Percentiles rank a stretch among this genome's conserved stretches.
Evolutionary conservation across 2,329 filamentous ascomycete genomes (phyloP).

Genomic region (Penicillium sp.): DNA sequence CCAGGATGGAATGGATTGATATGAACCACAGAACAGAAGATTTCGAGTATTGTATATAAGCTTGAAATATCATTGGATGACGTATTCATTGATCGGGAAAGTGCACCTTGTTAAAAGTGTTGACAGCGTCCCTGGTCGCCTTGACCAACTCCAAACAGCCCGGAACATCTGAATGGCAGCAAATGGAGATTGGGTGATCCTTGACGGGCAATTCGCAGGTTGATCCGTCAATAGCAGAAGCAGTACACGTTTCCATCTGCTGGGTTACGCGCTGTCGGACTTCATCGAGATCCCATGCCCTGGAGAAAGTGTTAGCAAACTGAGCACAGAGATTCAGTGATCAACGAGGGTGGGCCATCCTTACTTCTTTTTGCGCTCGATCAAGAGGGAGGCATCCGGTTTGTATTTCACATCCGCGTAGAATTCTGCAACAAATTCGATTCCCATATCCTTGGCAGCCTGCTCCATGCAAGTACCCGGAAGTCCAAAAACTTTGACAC

Average conservation of each 20-base stretch:
- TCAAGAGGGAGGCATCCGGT: conserved; percentile 52
- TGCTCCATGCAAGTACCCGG: conserved; percentile 57
- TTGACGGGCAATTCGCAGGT: neutral
- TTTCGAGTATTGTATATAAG: too few species aligned
- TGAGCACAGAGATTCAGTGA: neutral
- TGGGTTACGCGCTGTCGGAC: neutral
- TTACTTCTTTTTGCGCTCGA: conserved; percentile 60
- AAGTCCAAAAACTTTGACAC: conserved; percentile 55
- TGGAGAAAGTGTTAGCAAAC: neutral
- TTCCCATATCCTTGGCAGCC: conserved; percentile 53
- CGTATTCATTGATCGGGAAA: neutral
- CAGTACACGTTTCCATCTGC: neutral
- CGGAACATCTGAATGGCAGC: conserved; percentile 2
- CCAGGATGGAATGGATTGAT: too few species aligned
- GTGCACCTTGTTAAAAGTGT: neutral
- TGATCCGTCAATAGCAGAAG: neutral
- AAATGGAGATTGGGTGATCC: neutral
- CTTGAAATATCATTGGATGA: too few species aligned
- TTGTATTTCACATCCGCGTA: conserved; percentile 61
- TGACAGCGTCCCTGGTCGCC: neutral
- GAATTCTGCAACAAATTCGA: conserved; percentile 57
- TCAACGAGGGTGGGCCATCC: neutral
- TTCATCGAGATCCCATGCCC: neutral
- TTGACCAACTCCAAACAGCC: conserved; percentile 1
- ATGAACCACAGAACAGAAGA: too few species aligned